Percentiles rank a stretch among this genome's conserved stretches.
Evolutionary conservation across 441 rosid genomes (phyloP).

Genomic region (Geranium incanum): DNA sequence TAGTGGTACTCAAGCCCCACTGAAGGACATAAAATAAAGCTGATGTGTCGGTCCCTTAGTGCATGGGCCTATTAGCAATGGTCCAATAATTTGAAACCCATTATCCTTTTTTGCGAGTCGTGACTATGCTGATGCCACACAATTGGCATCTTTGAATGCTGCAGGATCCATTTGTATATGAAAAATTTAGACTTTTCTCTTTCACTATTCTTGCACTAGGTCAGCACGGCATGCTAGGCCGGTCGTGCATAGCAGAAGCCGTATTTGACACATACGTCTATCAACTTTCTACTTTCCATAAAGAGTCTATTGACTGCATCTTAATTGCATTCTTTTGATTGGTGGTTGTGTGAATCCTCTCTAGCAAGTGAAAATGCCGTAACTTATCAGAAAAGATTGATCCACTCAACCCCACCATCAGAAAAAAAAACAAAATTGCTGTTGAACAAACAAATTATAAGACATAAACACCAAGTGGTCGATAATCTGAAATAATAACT

Average conservation of each 20-base stretch:
- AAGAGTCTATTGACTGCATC: background rate
- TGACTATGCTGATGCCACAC: conserved; percentile 29
- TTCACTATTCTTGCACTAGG: conserved; percentile 5
- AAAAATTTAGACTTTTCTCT: background rate
- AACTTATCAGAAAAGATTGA: background rate
- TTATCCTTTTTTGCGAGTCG: conserved; percentile 11
- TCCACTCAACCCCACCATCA: background rate
- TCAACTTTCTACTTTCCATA: background rate
- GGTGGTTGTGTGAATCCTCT: background rate
- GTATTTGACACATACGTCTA: background rate
- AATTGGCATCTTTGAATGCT: conserved; percentile 40
- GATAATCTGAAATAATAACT: background rate
- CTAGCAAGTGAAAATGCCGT: background rate
- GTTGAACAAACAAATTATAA: background rate
- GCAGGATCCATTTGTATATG: conserved; percentile 8
- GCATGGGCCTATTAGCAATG: background rate
- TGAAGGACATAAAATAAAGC: background rate
- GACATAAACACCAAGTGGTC: background rate
- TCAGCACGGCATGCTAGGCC: conserved; percentile 16
- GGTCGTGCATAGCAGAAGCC: background rate
- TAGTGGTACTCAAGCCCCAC: background rate
- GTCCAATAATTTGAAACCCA: conserved; percentile 16
- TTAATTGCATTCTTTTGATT: background rate
- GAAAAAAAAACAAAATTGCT: background rate
- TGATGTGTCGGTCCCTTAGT: background rate